Base-by-base conservation (phyloP, 2,329 filamentous ascomycete species). In the Apiospora saccharicola region DNA sequence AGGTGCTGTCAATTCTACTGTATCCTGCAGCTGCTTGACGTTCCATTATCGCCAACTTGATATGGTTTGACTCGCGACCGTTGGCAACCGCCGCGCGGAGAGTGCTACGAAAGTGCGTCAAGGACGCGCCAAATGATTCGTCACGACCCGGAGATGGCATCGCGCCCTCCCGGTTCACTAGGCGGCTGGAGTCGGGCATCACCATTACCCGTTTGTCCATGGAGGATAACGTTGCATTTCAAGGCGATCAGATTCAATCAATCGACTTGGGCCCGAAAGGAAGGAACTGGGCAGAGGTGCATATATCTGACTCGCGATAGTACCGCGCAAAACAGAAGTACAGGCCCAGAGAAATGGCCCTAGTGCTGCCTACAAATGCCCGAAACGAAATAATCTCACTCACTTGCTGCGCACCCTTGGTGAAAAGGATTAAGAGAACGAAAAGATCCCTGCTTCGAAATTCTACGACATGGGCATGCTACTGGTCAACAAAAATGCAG, bases 241-340 rank as follows among this genome's bases (percentile, higher is more conserved):
- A 24, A n/a, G 34, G 57, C 13, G 19, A 47, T 41, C 37, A 41
- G 22, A 37, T 64, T 64, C 8, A 12, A 41, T 24, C 22, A 6
- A 64, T n/a, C 34, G 41, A 64, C 34, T 14, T 41, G 19, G 57
- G n/a, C 22, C 57, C 34, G 22, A 37, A 64, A 37, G 34, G 57
- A 37, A 64, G 34, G 57, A 41, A n/a, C 22, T 41, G 34, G 34
- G 34, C 22, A 34, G 22, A 64, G 34, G 16, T n/a, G 57, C 30
- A 24, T 41, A 64, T 64, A 64, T 64, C 34, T 41, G 57, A 64
- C 34, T 64, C 57, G 57, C 41, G 57, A 64, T 64, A 41, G n/a
- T 24, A 41, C 16, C 22, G 19, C 53, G 12, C 30, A 24, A n/a
- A 34, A 34, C 57, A n/a, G 57, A 37, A 34, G 34, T 10, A 64